Base-by-base conservation (phyloP, 2,329 filamentous ascomycete genomes). In the Aspergillus sp. region DNA sequence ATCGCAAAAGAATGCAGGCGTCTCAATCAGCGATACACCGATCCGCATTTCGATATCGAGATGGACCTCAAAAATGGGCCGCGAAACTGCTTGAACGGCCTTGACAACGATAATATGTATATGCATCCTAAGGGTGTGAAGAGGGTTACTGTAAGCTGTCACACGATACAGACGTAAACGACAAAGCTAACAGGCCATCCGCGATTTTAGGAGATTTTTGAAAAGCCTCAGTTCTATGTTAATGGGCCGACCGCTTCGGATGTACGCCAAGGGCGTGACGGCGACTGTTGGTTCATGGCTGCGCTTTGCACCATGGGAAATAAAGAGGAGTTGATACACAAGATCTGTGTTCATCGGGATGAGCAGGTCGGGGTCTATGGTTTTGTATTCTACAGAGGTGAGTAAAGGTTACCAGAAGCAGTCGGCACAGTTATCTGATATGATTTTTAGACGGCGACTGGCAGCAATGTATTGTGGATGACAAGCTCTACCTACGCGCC, bases 401-500 rank as follows among this genome's bases (percentile, higher is more conserved):
- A 61, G 71, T 59, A 12, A 12, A 30, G 34, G 17, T 26, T 12
- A 17, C 39, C 18, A 4, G 17, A 32, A 20, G 8, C 26, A 8
- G 18, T 24, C 20, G 12, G 8, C 9, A 13, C 32, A 26, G 7
- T 12, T 17, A n/a, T 24, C 32, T 34, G 26, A 34, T 11, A 48
- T 30, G 9, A 3, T 20, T 13, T 44, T 20, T 62, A 84, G 90
- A 93, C 64, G 91, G 91, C 53, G 90, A 95, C 74, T 96, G 91
- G 92, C 89, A 93, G 56, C 91, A 92, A 65, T 92, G 90, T 57
- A 93, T 96, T 60, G 86, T 96, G 58, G 92, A 96, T 68, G 92
- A 96, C 73, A 96, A 96, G 74, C 81, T 96, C 3, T 96, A 90
- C 71, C 83, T 96, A 17, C 90, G 88, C 58, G 90, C 89, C 2